phyloP scores from a whole-genome alignment of 2,329 filamentous ascomycete species.

The Curvularia sp. region DNA sequence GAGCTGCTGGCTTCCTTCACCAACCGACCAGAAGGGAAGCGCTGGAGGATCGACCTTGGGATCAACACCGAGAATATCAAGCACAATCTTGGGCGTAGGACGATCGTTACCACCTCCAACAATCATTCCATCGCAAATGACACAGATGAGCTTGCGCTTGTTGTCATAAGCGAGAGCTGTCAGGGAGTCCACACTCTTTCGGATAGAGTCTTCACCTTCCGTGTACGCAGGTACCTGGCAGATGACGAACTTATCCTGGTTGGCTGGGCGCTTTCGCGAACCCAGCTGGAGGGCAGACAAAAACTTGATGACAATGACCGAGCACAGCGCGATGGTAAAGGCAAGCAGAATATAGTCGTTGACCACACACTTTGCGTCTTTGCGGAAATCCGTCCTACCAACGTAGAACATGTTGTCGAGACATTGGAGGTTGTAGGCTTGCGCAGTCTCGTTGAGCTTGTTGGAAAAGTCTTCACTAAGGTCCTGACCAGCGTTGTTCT shows the following conservation, averaged over 20 bases:
- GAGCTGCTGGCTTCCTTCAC: constrained; percentile 85
- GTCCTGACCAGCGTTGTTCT: constrained; percentile 79
- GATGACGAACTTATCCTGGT: constrained; percentile 98
- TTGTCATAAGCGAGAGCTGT: constrained; percentile 97
- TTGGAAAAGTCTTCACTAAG: constrained; percentile 71
- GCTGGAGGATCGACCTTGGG: constrained; percentile 95
- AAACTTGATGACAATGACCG: constrained; percentile 87
- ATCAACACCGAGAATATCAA: constrained; percentile 96
- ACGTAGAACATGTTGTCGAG: constrained; percentile 83
- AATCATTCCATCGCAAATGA: constrained; percentile 97
- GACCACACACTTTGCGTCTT: constrained; percentile 76
- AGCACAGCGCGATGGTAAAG: constrained; percentile 83
- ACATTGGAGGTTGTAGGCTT: constrained; percentile 77
- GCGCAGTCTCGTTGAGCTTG: constrained; percentile 60
- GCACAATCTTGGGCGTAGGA: constrained; percentile 94
- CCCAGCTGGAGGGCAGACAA: constrained; percentile 91
- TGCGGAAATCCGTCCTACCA: constrained; percentile 84
- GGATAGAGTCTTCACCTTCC: constrained; percentile 92
- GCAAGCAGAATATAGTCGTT: constrained; percentile 90
- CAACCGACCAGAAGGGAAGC: constrained; percentile 91
- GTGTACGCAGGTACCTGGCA: constrained; percentile 98
- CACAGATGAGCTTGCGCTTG: constrained; percentile 94
- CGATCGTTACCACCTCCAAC: constrained; percentile 95
- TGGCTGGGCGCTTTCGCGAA: constrained; percentile 84
- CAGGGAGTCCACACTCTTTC: constrained; percentile 91